phyloP scores from a whole-genome alignment of 2,329 filamentous ascomycete genomes.

The Venturia oleaginea region DNA sequence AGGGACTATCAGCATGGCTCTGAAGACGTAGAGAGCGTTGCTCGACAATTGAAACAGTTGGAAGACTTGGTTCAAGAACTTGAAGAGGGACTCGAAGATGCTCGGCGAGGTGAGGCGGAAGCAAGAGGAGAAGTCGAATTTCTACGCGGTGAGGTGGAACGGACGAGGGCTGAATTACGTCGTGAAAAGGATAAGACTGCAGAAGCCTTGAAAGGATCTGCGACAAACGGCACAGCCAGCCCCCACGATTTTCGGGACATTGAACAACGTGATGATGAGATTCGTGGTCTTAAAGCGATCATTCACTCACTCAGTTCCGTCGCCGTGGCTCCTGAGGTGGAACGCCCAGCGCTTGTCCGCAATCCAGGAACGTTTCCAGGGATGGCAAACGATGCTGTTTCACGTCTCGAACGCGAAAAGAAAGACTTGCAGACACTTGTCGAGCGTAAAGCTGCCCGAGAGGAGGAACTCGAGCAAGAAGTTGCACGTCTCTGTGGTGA shows the following conservation, averaged over 20 bases:
- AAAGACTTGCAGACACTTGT: conserved; percentile 65
- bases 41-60: conserved; percentile 83
- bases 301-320: conserved; percentile 90
- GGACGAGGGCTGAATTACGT: conserved; percentile 77
- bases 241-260: conserved; percentile 55
- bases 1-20: conserved; percentile 72
- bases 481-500: conserved; percentile 47
- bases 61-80: conserved; percentile 95
- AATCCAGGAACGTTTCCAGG: conserved; percentile 20
- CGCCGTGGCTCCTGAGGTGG: conserved; percentile 31
- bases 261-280: conserved; percentile 94
- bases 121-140: conserved; percentile 95
- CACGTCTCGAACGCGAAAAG: conserved; percentile 72
- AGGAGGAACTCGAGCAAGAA: conserved; percentile 81
- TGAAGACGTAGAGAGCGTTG: conserved; percentile 85
- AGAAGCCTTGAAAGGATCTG: conserved; percentile 46
- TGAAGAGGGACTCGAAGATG: conserved; percentile 93
- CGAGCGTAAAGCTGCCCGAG: conserved; percentile 62
- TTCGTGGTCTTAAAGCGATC: conserved; percentile 91
- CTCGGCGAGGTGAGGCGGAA: conserved; percentile 86
- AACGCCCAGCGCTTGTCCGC: conserved; percentile 23
- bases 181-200: conserved; percentile 79
- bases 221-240: conserved; percentile 32
- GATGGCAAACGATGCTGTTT: conserved; percentile 42
- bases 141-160: conserved; percentile 84